Evolutionary conservation across 2,329 filamentous ascomycete genomes (phyloP), one percentile per base, ranked within the genome.

Genomic region (Diatrype stigma): DNA sequence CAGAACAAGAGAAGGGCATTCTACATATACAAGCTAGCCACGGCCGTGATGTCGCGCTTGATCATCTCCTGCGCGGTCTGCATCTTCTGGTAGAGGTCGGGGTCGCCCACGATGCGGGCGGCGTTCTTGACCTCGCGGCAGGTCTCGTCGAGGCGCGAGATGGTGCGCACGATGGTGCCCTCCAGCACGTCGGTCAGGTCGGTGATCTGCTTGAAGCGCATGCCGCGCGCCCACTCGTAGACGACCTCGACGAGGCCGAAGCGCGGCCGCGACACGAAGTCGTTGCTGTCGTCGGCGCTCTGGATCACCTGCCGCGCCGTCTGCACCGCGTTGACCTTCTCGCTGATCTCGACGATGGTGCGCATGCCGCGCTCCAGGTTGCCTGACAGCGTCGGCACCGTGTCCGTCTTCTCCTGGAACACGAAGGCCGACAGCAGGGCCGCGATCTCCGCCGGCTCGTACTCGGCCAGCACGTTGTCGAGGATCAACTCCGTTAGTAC

Each of bases 161-260:
- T 97, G 2, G 94, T 93, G 48, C 94, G 79, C 45, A 99, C 94
- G 72, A 99, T 97, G 0, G 94, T 97, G 1, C 94, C 94, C 70
- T 99, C 94, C 63, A 97, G 84, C 51, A 99, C 92, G 68, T 97
- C 93, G 7, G 94, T 99, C 65, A 99, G 73, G 59, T 93, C 89
- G 0, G 93, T 97, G 60, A 99, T 99, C 58, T 94, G 93, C 72
- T 95, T 96, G 78, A 99, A 99, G 48, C 89, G 93, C 90, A 97
- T 97, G 23, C 94, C 94, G 46, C 90, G 79, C 10, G 94, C 94
- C 94, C 94, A 99, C 70, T 99, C 94, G 67, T 97, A 96, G 32
- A 99, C 95, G 0, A 99, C 94, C 70, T 99, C 94, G 67, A 96
- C 91, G 50, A 99, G 80, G 1, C 93, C 94, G 66, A 99, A 99